Conservation (phyloP, 108 stramenopile genomes). For the Stephanodiscus minutulus region DNA sequence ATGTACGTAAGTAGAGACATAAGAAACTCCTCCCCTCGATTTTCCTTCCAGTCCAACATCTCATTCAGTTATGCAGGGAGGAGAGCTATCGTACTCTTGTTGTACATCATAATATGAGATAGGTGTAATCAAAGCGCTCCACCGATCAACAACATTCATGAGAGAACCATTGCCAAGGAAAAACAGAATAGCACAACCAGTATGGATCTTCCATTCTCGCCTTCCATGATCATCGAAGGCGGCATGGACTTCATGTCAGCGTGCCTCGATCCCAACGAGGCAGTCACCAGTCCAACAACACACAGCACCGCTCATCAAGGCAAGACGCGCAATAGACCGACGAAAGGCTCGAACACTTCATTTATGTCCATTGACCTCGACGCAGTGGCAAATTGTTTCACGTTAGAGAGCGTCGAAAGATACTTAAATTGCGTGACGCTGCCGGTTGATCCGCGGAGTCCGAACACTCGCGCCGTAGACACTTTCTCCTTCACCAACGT, state of each 20-base stretch:
- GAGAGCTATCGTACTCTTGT: too few species aligned
- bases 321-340: not conserved
- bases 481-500: not conserved
- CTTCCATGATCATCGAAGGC: not conserved
- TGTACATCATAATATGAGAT: too few species aligned
- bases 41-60: too few species aligned
- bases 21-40: too few species aligned
- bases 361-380: not conserved
- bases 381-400: conserved; percentile 10
- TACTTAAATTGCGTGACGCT: conserved; percentile 43
- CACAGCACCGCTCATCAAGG: not conserved
- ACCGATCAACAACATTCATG: too few species aligned
- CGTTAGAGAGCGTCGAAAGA: conserved; percentile 37
- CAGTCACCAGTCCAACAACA: not conserved
- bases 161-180: too few species aligned
- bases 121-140: too few species aligned
- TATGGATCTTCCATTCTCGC: not conserved
- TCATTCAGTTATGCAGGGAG: too few species aligned
- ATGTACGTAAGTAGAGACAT: too few species aligned
- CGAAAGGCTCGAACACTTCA: not conserved
- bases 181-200: not conserved
- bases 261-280: not conserved
- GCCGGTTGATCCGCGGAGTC: conserved; percentile 45
- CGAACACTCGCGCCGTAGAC: conserved; percentile 16
- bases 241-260: not conserved